Base-by-base conservation (phyloP, 139 green algal species). In the Asterochloris erici region DNA sequence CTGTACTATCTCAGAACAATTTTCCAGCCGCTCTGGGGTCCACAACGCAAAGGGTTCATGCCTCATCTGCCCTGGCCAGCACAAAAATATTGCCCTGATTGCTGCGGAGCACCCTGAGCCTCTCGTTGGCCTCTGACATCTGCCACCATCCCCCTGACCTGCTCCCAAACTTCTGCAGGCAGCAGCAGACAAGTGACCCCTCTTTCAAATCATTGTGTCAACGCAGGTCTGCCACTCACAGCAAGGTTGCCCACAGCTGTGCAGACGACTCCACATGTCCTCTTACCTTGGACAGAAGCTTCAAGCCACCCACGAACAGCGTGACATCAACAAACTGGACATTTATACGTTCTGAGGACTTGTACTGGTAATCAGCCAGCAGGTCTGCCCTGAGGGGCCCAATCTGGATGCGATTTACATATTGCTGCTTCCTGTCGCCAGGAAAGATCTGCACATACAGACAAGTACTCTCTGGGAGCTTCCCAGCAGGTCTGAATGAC, bases 21-120 rank as follows among this genome's bases (percentile, higher is more conserved):
- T 10, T 54, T 6, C 38, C 6, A 54, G 38, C 38, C 38, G 38
- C 38, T 54, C 38, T 54, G 38, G 38, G 38, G 38, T 54, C 38
- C 38, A 54, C 38, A 54, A 54, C 2, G 38, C 38, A 54, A 10
- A 10, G 2, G 38, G 4, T 54, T 54, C 38, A 54, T 54, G 38
- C 38, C 38, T 54, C 38, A 54, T 54, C 38, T 78, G 54, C 29
- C 21, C 68, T 63, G 17, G 26, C 63, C 27, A 89, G 64, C 10
- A 89, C 80, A 79, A 89, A 89, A n/a, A 89, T 27, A 62, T 87
- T 86, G 21, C 78, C 79, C 68, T 82, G 83, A n/a, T 89, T 89
- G 0, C 83, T 89, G 71, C 81, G 82, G 9, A 89, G 82, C 17
- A 89, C 79, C 12, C 86, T 76, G 16, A 87, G 76, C 68, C 84